Evolutionary conservation across 23 red algal species (phyloP).

Genomic region (Gracilaria gracilis): DNA sequence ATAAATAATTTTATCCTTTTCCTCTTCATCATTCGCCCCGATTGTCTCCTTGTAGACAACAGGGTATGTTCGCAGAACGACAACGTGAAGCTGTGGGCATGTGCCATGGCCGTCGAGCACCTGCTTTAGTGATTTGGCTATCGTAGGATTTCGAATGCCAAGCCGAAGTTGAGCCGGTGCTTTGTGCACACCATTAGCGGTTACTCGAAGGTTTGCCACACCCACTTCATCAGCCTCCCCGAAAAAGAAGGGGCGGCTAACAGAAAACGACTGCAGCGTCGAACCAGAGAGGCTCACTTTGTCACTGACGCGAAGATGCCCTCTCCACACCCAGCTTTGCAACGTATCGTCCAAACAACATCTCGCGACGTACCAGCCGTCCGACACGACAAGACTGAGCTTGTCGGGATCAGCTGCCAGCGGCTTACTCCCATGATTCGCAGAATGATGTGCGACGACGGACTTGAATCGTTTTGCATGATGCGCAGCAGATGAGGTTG

Average conservation of each 20-base stretch:
- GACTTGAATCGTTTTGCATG: conserved; percentile 59
- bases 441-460: conserved; percentile 60
- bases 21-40: conserved; percentile 1
- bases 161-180: not conserved
- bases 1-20: conserved; percentile 7
- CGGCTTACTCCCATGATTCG: conserved; percentile 46
- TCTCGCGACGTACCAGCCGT: conserved; percentile 73
- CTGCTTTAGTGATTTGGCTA: conserved; percentile 31
- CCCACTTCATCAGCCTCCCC: conserved; percentile 69
- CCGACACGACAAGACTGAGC: conserved; percentile 43
- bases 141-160: conserved; percentile 14
- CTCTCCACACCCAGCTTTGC: conserved; percentile 27
- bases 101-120: conserved; percentile 28
- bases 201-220: not conserved
- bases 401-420: not conserved
- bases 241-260: conserved; percentile 46
- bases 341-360: conserved; percentile 33
- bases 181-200: conserved; percentile 53
- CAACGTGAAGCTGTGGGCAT: conserved; percentile 41
- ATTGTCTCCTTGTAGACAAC: conserved; percentile 58
- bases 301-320: conserved; percentile 49
- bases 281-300: conserved; percentile 60
- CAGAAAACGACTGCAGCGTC: conserved; percentile 26
- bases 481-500: conserved; percentile 65
- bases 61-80: conserved; percentile 66